phyloP scores from a whole-genome alignment of 23 red algal species.

The Porphyridium purpureum region DNA sequence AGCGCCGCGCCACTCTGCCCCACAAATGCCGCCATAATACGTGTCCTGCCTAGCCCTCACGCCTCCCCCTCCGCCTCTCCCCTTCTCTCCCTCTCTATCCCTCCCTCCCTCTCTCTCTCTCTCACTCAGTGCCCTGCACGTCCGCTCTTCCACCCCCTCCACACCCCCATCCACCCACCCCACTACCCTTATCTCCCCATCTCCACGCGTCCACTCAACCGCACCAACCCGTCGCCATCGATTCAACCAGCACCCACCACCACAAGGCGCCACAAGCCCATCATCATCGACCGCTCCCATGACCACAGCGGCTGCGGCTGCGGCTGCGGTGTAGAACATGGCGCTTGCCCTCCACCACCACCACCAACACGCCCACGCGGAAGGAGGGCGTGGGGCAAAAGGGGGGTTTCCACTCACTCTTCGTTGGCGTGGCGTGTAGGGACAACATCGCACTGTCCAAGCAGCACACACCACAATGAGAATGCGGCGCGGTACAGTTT shows the following conservation, averaged over 20 bases:
- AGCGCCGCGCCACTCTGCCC: neutral
- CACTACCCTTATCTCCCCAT: neutral
- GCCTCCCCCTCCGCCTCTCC: neutral
- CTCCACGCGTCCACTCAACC: neutral
- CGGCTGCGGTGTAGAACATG: no score
- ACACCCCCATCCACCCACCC: neutral
- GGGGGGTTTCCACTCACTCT: no score
- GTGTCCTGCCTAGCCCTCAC: neutral
- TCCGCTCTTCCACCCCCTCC: neutral
- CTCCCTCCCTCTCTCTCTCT: neutral
- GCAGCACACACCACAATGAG: no score
- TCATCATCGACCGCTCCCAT: no score
- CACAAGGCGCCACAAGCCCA: neutral
- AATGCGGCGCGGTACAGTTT: no score
- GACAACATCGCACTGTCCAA: no score
- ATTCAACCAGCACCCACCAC: neutral
- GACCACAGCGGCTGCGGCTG: no score
- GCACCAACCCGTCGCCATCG: neutral
- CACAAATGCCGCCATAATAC: constrained; percentile 1
- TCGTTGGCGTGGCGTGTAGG: no score
- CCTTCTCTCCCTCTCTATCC: neutral
- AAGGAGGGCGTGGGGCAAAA: no score
- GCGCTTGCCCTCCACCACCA: no score
- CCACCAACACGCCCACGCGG: no score
- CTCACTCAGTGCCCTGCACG: neutral